A percentile compares a stretch with the other conserved stretches of the same genome.
These are phyloP conservation scores for Globisporangium echinulatum DNA, from an alignment of 352 stramenopile species.

Conservation along the genomic window DNA sequence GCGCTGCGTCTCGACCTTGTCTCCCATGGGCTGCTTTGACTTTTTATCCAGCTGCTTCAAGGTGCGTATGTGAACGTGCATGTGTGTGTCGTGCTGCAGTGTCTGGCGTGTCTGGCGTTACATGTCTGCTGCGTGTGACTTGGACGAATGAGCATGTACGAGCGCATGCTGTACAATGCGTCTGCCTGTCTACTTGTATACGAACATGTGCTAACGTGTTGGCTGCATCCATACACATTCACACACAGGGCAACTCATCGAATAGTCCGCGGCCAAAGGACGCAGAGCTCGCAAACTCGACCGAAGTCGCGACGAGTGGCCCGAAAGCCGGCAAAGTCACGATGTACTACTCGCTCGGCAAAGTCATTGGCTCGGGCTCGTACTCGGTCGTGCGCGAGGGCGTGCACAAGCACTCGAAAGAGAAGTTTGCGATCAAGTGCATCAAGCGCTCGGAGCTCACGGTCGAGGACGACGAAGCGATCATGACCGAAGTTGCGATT, in stretches of 20 bases:
- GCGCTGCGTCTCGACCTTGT: neutral
- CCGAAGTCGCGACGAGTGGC: constrained; percentile 13
- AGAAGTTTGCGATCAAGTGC: constrained; percentile 89
- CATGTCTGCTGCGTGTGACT: neutral
- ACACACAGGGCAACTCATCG: constrained; percentile 7
- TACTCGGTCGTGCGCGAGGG: constrained; percentile 87
- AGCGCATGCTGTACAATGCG: neutral
- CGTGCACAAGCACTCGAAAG: constrained; percentile 70
- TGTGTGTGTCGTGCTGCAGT: neutral
- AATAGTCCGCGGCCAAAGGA: constrained; percentile 5
- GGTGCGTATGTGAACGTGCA: constrained; percentile 12
- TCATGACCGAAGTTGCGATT: constrained; percentile 74
- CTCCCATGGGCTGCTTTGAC: constrained; percentile 57
- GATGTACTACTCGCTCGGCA: constrained; percentile 66
- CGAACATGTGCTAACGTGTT: neutral
- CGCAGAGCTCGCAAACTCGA: constrained; percentile 5
- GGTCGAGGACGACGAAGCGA: constrained; percentile 71
- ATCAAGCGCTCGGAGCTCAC: constrained; percentile 82
- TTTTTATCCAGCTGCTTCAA: constrained; percentile 63
- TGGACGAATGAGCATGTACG: neutral
- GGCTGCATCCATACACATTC: neutral
- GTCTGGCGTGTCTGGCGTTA: too few species aligned
- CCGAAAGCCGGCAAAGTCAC: constrained; percentile 49
- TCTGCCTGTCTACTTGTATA: too few species aligned
- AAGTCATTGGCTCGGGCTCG: constrained; percentile 83